Conservation (phyloP, 306 rosid genomes). For the Citrullus amarus region DNA sequence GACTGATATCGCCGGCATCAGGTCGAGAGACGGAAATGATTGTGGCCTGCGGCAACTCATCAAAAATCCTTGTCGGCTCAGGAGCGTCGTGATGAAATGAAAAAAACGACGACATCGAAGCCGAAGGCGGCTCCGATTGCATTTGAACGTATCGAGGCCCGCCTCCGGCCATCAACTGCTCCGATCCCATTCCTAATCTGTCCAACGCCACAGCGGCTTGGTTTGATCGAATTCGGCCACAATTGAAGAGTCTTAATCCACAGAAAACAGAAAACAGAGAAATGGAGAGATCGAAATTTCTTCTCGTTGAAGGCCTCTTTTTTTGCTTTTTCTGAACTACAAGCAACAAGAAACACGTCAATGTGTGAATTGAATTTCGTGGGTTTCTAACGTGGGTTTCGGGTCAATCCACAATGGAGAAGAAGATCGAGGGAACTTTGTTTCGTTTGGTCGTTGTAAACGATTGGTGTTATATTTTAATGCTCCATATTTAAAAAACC, state of each 20-base stretch:
- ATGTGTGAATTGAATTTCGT: slow-evolving; percentile 4
- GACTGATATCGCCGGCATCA: slow-evolving; percentile 80
- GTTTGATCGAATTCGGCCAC: neutral
- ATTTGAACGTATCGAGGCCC: slow-evolving; percentile 58
- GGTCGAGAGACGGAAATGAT: slow-evolving; percentile 92
- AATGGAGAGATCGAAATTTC: neutral
- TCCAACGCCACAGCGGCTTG: neutral
- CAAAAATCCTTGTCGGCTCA: slow-evolving; percentile 57
- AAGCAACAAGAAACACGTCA: neutral
- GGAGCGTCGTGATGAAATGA: slow-evolving; percentile 29
- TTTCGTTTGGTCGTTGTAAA: neutral
- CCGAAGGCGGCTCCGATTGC: slow-evolving; percentile 45
- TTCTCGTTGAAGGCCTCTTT: neutral
- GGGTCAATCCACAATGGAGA: neutral
- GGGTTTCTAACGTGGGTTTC: slow-evolving; percentile 11
- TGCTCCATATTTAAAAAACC: neutral
- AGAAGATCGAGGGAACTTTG: neutral
- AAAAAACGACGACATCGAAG: slow-evolving; percentile 28
- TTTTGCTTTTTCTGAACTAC: neutral
- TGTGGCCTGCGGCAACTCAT: slow-evolving; percentile 67
- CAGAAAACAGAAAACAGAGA: neutral
- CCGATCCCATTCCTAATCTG: slow-evolving; percentile 45
- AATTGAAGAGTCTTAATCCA: neutral
- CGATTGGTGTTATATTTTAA: neutral
- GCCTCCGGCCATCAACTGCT: slow-evolving; percentile 42